phyloP scores from a whole-genome alignment of 1,139 yeast species.

The Saccharomycopsis phalli region DNA sequence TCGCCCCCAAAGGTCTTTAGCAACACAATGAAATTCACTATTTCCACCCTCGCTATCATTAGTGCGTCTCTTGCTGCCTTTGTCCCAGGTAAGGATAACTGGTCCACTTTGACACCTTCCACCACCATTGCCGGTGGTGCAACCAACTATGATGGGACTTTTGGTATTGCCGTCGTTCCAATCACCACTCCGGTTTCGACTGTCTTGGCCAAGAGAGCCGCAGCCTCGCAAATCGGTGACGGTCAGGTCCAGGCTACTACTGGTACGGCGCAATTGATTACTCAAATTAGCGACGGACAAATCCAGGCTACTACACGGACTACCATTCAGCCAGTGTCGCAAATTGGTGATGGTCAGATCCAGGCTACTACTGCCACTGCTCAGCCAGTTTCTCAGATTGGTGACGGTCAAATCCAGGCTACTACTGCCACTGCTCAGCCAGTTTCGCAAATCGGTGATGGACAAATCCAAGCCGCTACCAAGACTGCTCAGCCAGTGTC shows the following conservation, averaged over 20 bases:
- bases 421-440: constrained; percentile 37
- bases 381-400: constrained; percentile 40
- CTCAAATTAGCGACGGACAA: constrained; percentile 41
- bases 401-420: constrained; percentile 54
- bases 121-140: constrained; percentile 49
- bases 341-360: constrained; percentile 39
- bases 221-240: constrained; percentile 23
- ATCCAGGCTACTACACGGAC: constrained; percentile 36
- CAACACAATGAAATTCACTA: constrained; percentile 24
- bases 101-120: constrained; percentile 63
- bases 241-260: constrained; percentile 24
- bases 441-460: constrained; percentile 47
- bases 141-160: constrained; percentile 50
- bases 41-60: constrained; percentile 27
- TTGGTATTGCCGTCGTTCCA: constrained; percentile 65
- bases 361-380: constrained; percentile 35
- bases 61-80: constrained; percentile 47
- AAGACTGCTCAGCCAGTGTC: constrained; percentile 36
- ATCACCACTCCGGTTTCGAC: constrained; percentile 24
- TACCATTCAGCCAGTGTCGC: constrained; percentile 34
- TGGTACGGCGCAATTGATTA: constrained; percentile 39
- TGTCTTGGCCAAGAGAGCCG: constrained; percentile 28
- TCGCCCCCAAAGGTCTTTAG: too few relatives aligned
- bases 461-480: constrained; percentile 50
- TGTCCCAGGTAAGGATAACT: constrained; percentile 47